These are phyloP conservation scores for Umbilicaria muhlenbergii DNA, from an alignment of 495 filamentous ascomycete genomes.

Conservation along the genomic window DNA sequence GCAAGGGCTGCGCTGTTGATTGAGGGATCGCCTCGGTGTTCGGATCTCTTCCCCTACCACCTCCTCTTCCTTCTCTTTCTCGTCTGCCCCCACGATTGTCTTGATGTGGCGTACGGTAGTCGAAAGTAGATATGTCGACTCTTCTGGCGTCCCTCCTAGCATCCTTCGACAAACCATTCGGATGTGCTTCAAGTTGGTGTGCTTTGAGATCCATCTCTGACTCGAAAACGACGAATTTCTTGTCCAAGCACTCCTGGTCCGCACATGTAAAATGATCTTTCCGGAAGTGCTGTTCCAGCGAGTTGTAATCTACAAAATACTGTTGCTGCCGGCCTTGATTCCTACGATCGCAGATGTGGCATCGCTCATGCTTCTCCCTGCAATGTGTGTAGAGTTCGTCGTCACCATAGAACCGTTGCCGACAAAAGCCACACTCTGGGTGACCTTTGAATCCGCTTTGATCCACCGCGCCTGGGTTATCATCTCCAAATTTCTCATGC, in stretches of 20 bases:
- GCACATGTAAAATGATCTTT: conserved; percentile 75
- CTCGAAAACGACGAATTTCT: conserved; percentile 96
- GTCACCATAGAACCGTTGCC: conserved; percentile 81
- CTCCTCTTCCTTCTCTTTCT: conserved; percentile 30
- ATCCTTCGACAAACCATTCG: conserved; percentile 65
- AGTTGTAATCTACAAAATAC: conserved; percentile 79
- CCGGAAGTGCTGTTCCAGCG: conserved; percentile 70
- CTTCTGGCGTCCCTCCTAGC: conserved; percentile 67
- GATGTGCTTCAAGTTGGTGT: conserved; percentile 65
- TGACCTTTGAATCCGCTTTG: conserved; percentile 96
- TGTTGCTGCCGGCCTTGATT: conserved; percentile 55
- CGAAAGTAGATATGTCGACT: conserved; percentile 77
- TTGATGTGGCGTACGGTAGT: conserved; percentile 59
- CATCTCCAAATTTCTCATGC: conserved; percentile 84
- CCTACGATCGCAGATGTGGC: conserved; percentile 78
- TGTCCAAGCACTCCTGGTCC: conserved; percentile 79
- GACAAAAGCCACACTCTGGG: conserved; percentile 87
- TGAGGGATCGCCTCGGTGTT: conserved; percentile 65
- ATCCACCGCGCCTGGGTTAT: conserved; percentile 75
- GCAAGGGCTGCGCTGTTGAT: conserved; percentile 68
- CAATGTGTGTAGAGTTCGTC: conserved; percentile 93
- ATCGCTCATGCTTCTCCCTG: conserved; percentile 80
- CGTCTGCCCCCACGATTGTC: conserved; percentile 42
- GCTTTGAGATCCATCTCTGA: conserved; percentile 87
- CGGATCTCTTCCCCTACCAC: conserved; percentile 53